A percentile compares a stretch with the other conserved stretches of the same genome.
These are phyloP conservation scores for Xylaria longipes DNA, from an alignment of 495 filamentous ascomycete genomes.

Conservation along the genomic window DNA sequence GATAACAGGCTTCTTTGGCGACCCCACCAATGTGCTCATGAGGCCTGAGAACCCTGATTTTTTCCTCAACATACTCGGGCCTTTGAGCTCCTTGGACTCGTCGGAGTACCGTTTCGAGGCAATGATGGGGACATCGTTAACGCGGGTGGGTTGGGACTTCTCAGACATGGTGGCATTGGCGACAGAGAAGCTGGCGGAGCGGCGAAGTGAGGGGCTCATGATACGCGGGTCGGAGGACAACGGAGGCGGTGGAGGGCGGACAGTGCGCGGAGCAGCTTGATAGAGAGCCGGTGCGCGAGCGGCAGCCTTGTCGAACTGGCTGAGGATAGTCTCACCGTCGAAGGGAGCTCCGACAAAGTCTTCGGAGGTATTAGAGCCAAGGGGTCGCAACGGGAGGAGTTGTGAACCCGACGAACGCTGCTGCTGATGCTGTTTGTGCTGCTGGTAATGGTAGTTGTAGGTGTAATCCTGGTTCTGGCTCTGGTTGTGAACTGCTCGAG, in stretches of 20 bases:
- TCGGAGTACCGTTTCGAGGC: slow-evolving; percentile 84
- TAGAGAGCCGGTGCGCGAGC: slow-evolving; percentile 51
- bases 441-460: neutral
- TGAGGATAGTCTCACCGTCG: slow-evolving; percentile 72
- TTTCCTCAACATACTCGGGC: slow-evolving; percentile 70
- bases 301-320: slow-evolving; percentile 70
- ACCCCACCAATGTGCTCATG: slow-evolving; percentile 90
- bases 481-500: slow-evolving; percentile 41
- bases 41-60: slow-evolving; percentile 95
- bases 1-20: slow-evolving; percentile 88
- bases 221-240: slow-evolving; percentile 62
- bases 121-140: slow-evolving; percentile 64
- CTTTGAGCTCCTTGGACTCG: slow-evolving; percentile 69
- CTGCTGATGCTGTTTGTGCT: slow-evolving; percentile 10
- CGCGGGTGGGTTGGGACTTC: slow-evolving; percentile 52
- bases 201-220: slow-evolving; percentile 69
- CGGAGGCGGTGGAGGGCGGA: slow-evolving; percentile 53
- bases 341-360: slow-evolving; percentile 74
- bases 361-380: slow-evolving; percentile 69
- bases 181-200: slow-evolving; percentile 80
- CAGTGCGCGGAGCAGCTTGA: slow-evolving; percentile 44
- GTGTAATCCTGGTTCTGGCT: slow-evolving; percentile 1
- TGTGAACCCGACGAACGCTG: slow-evolving; percentile 41
- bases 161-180: slow-evolving; percentile 57
- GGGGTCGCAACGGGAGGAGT: slow-evolving; percentile 48